These are phyloP conservation scores for Mucor velutinosus DNA, from an alignment of 371 early-diverging fungal species.

Conservation along the genomic window DNA sequence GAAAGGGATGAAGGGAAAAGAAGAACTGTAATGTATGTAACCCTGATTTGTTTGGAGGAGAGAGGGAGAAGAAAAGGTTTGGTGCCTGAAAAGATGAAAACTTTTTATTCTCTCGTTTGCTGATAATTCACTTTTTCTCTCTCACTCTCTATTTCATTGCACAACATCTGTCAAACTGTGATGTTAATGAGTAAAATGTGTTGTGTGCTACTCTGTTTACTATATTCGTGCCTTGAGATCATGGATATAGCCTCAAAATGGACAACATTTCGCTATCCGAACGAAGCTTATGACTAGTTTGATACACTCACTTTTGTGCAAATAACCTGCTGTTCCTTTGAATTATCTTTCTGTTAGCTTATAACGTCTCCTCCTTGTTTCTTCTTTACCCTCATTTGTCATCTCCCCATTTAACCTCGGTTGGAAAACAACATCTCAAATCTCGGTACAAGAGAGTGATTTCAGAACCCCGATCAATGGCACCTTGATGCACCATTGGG, in stretches of 20 bases:
- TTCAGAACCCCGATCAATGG: not conserved
- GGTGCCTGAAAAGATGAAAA: not conserved
- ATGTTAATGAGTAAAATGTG: not conserved
- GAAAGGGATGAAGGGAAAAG: not conserved
- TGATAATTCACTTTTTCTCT: not conserved
- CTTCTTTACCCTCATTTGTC: not conserved
- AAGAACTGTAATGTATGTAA: not conserved
- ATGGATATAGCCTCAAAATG: not conserved
- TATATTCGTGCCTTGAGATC: not conserved
- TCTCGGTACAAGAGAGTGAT: not conserved
- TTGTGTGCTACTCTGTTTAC: constrained; percentile 1
- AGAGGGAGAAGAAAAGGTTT: not conserved
- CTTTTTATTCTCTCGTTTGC: not conserved
- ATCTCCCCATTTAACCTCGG: not conserved
- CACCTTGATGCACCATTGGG: not conserved
- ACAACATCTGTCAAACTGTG: constrained; percentile 3
- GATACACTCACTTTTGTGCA: too few species aligned
- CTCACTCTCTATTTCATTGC: not conserved
- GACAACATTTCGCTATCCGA: not conserved
- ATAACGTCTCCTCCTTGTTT: too few species aligned
- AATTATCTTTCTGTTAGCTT: too few species aligned
- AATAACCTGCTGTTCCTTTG: too few species aligned
- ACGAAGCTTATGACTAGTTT: not conserved
- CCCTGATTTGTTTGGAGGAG: not conserved
- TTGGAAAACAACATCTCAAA: not conserved